phyloP scores from a whole-genome alignment of 768 basidiomycete genomes.

The Collybia nuda region DNA sequence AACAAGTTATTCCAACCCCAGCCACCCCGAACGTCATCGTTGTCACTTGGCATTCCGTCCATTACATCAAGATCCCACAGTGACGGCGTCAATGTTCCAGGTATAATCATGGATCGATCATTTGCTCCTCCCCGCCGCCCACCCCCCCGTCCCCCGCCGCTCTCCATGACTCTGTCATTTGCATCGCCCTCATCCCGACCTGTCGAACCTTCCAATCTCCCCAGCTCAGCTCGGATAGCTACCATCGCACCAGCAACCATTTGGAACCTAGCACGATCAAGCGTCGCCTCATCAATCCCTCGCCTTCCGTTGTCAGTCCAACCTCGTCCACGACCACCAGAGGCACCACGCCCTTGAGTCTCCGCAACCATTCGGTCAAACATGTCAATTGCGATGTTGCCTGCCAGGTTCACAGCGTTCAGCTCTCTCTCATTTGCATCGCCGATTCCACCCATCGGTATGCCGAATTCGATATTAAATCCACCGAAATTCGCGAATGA shows the following conservation, averaged over 20 bases:
- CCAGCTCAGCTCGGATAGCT: slow-evolving; percentile 12
- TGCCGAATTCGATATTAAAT: not conserved
- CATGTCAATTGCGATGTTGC: slow-evolving; percentile 14
- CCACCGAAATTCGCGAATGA: not conserved
- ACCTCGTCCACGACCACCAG: not conserved
- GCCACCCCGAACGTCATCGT: slow-evolving; percentile 4
- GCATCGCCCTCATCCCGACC: not conserved
- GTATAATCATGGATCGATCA: slow-evolving; percentile 1
- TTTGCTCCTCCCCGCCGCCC: not conserved
- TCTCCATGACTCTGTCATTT: not conserved
- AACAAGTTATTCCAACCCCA: slow-evolving; percentile 16
- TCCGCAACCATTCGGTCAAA: slow-evolving; percentile 13
- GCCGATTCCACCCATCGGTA: not conserved
- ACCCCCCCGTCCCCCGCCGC: not conserved
- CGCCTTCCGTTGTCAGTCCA: not conserved
- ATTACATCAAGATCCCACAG: slow-evolving; percentile 13
- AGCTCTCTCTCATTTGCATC: not conserved
- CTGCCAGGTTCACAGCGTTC: slow-evolving; percentile 5
- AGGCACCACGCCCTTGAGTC: slow-evolving; percentile 3
- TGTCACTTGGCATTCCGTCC: slow-evolving; percentile 3
- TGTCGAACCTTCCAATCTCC: slow-evolving; percentile 5
- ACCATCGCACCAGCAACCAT: slow-evolving; percentile 14
- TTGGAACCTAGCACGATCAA: slow-evolving; percentile 8
- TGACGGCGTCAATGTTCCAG: slow-evolving; percentile 5
- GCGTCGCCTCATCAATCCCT: not conserved